Conservation (phyloP, 2,329 filamentous ascomycete genomes). For the Penicillium sp. region DNA sequence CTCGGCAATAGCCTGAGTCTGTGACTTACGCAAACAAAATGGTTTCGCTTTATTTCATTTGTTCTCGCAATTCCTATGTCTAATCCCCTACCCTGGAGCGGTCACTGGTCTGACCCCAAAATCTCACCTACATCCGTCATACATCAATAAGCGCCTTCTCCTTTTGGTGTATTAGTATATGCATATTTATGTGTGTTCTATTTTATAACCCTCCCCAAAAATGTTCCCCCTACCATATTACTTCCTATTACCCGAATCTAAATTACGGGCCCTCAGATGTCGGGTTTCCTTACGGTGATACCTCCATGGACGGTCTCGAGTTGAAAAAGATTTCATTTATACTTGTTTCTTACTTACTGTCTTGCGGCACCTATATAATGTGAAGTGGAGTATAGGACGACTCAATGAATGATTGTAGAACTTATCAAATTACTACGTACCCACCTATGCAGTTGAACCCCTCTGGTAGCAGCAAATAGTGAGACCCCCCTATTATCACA, state of each 20-base stretch:
- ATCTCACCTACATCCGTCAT: not conserved
- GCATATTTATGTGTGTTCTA: constrained; percentile 1
- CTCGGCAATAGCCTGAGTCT: constrained; percentile 8
- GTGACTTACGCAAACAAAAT: not conserved
- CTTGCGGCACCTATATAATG: not conserved
- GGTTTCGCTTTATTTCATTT: constrained; percentile 9
- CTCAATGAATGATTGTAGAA: not conserved
- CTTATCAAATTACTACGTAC: not conserved
- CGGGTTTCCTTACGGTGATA: constrained; percentile 15
- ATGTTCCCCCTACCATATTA: not conserved
- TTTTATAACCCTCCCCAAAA: not conserved
- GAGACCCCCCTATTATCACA: not conserved
- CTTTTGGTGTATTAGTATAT: constrained; percentile 14
- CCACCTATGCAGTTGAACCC: not conserved
- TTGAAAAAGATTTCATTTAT: not conserved
- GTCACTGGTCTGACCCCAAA: constrained; percentile 18
- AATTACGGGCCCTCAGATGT: constrained; percentile 1
- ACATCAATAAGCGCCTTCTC: not conserved
- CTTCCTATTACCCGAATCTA: not conserved
- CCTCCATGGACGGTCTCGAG: constrained; percentile 14
- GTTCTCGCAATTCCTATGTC: constrained; percentile 9
- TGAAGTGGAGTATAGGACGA: constrained; percentile 1
- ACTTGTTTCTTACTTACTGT: not conserved
- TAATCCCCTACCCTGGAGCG: constrained; percentile 1
- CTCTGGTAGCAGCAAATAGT: not conserved